Evolutionary conservation across 73 alveolate species (phyloP), one percentile per base, ranked within the genome.

Genomic region (Symbiodinium natans): DNA sequence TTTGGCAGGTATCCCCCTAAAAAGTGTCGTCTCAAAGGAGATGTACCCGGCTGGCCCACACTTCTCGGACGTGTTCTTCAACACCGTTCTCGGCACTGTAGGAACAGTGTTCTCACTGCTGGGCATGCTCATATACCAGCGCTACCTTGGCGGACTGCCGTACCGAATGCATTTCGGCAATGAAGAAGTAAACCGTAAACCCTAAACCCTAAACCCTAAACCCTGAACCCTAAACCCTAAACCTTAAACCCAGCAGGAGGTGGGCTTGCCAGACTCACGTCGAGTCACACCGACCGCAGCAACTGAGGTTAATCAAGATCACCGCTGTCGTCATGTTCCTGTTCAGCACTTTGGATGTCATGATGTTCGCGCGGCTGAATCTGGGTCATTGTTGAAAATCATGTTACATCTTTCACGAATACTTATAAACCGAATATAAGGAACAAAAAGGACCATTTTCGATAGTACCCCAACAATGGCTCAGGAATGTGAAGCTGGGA

Each of bases 31-130:
- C n/a, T n/a, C 36, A 17, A 31, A 63, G 77, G 77, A 33, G 86
- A 40, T 48, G 36, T 92, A 92, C 29, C 98, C 98, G 5, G 98
- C 90, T 0, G 98, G 98, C 0, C 98, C 98, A 25, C 98, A 92
- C 43, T 92, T 92, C 68, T 75, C 98, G 2, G 92, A 74, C 39
- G 82, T 74, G 77, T 92, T 92, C 92, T 92, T 31, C 98, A 92
- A 92, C 98, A 92, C 98, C 46, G 36, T 15, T 15, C 43, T 39
- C n/a, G 25, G 68, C 43, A 25, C 52, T n/a, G 46, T 75, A n/a
- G 97, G 89, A 15, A 74, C 56, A 33, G 92, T 92, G 41, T 42
- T 74, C 84, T 85, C 98, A 43, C 68, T 92, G 68, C 15, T 92
- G 42, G 98, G 98, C 41, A 74, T 92, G 68, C 46, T 54, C 68